Base-by-base conservation (phyloP, 495 filamentous ascomycete species). In the Penicillium odoratum region DNA sequence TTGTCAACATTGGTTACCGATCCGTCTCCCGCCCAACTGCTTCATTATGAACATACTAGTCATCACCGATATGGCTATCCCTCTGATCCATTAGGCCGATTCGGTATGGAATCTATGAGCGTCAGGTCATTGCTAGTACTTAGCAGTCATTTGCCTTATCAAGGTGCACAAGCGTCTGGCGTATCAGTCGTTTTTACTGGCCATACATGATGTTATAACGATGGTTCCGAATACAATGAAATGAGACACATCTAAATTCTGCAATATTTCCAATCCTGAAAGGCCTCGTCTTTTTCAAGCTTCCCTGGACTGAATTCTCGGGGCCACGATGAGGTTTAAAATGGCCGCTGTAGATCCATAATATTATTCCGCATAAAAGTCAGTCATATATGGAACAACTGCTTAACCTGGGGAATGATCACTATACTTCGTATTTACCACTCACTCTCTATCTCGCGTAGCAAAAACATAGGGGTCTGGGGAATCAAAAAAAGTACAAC, bases 171-270 rank as follows among this genome's bases (percentile, higher is more conserved):
- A 40, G 38, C 44, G 26, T 25, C 44, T 21, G 44, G 21, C 44
- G 34, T 21, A 21, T 25, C 33, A n/a, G 49, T 5, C 34, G 49
- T 45, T 36, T n/a, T 55, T 46, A 45, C 47, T 45, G 36, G 42
- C 42, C 52, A 34, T 47, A 55, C n/a, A 55, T 46, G 25, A 46
- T 55, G 52, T 45, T 45, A 18, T 46, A 36, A 56, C 44, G 44
- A 48, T 56, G 45, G 53, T 36, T 56, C 33, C 53, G 31, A 56
- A 48, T 29, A 48, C 21, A 33, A 38, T 36, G 6, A 29, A 48
- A 48, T 34, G 26, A 28, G 16, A 55, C 34, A 7, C 10, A 36
- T 36, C 3, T 36, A 36, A 36, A 36, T 11, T 11, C 8, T 11
- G 13, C 8, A 11, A 11, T 36, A 36, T 8, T 11, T 36, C 33